These are phyloP conservation scores for Termitomyces sp. DNA, from an alignment of 768 basidiomycete species.

Conservation along the genomic window DNA sequence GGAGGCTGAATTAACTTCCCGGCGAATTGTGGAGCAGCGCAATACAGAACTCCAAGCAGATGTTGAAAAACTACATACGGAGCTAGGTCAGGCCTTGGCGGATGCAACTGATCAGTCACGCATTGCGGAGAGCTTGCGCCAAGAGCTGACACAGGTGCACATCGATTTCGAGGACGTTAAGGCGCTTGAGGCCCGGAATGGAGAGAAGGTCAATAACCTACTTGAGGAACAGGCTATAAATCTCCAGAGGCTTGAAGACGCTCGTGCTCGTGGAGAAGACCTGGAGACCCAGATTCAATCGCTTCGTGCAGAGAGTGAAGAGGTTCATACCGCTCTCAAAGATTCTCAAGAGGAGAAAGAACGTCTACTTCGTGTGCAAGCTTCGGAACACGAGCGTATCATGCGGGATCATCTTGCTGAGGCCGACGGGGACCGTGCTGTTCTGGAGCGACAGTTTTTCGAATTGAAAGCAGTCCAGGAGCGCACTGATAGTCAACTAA, in stretches of 20 bases:
- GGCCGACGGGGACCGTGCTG: slow-evolving; percentile 90
- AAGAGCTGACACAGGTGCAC: slow-evolving; percentile 59
- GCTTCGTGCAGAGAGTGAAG: slow-evolving; percentile 68
- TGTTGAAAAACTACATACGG: slow-evolving; percentile 50
- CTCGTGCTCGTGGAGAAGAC: slow-evolving; percentile 69
- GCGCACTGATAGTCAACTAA: slow-evolving; percentile 56
- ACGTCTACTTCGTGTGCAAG: slow-evolving; percentile 65
- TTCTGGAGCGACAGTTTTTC: slow-evolving; percentile 83
- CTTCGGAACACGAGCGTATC: slow-evolving; percentile 57
- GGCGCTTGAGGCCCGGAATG: slow-evolving; percentile 59
- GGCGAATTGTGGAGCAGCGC: slow-evolving; percentile 62
- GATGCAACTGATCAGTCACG: slow-evolving; percentile 69
- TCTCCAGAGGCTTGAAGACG: slow-evolving; percentile 69
- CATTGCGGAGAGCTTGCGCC: slow-evolving; percentile 53
- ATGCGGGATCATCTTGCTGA: slow-evolving; percentile 90
- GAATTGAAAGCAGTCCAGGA: slow-evolving; percentile 67
- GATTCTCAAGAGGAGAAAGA: slow-evolving; percentile 80
- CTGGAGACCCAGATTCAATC: slow-evolving; percentile 71
- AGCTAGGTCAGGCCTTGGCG: slow-evolving; percentile 53
- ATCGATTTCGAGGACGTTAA: slow-evolving; percentile 68
- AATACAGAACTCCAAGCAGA: slow-evolving; percentile 54
- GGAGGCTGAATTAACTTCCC: slow-evolving; percentile 59
- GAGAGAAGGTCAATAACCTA: slow-evolving; percentile 58
- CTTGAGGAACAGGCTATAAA: slow-evolving; percentile 76
- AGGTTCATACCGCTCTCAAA: slow-evolving; percentile 63